Conservation (phyloP, 768 basidiomycete species). For the Termitomyces sp. region DNA sequence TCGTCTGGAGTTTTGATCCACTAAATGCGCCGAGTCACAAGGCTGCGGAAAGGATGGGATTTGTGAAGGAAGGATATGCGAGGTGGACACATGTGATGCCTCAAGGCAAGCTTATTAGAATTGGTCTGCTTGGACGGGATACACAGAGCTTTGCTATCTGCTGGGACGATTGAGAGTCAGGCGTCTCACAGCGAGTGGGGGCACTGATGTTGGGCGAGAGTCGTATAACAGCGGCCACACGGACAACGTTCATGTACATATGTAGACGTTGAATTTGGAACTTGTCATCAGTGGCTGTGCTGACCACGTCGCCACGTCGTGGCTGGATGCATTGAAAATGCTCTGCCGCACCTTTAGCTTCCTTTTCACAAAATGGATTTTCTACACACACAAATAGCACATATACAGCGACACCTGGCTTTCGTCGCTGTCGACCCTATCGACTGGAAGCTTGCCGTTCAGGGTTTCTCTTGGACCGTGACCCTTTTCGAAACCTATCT, state of each 20-base stretch:
- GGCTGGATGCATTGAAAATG: neutral
- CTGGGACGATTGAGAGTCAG: slow-evolving; percentile 39
- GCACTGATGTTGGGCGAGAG: slow-evolving; percentile 10
- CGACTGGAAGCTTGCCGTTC: slow-evolving; percentile 82
- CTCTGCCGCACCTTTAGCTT: neutral
- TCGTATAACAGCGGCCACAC: neutral
- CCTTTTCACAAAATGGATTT: slow-evolving; percentile 46
- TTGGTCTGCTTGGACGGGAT: slow-evolving; percentile 41
- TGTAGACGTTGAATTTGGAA: neutral
- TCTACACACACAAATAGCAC: slow-evolving; percentile 53
- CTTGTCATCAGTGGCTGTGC: slow-evolving; percentile 16
- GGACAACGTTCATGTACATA: too few relatives aligned
- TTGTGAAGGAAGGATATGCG: slow-evolving; percentile 47
- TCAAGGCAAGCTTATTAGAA: slow-evolving; percentile 34
- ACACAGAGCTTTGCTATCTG: slow-evolving; percentile 46
- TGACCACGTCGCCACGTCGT: slow-evolving; percentile 16
- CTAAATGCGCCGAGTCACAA: slow-evolving; percentile 45
- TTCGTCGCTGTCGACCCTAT: slow-evolving; percentile 73
- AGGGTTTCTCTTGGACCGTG: slow-evolving; percentile 71
- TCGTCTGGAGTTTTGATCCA: slow-evolving; percentile 57
- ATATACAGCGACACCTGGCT: slow-evolving; percentile 58
- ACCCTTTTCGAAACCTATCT: slow-evolving; percentile 88
- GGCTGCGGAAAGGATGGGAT: slow-evolving; percentile 58
- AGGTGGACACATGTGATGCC: slow-evolving; percentile 54
- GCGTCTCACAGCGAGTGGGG: slow-evolving; percentile 11